Base-by-base conservation (phyloP, 768 basidiomycete species). In the Holtermanniella nyarrowii region DNA sequence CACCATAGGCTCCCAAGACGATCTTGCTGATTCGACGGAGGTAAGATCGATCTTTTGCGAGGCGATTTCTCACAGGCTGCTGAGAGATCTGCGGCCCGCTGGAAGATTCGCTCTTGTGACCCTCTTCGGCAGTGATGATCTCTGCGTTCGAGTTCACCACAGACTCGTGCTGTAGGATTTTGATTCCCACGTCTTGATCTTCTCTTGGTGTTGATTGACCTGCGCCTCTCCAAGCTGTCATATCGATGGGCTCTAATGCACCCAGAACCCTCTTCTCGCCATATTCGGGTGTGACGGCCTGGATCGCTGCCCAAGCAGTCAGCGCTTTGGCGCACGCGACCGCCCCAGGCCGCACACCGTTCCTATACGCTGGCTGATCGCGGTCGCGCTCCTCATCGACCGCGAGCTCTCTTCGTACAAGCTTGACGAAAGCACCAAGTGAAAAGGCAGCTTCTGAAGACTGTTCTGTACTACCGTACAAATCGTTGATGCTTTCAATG, bases 1-100 rank as follows among this genome's bases (percentile, higher is more conserved):
- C 87, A 13, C 86, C 87, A 59, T 89, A 88, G 2, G 86, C 85
- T 1, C 85, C 86, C 5, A 89, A 74, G 1, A 85, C 84, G 73
- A 89, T 80, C 68, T 87, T 86, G 13, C 85, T 86, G 37, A 86
- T 76, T 11, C 87, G 78, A 22, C 85, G 79, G n/a, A 88, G 71
- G 11, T 83, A 85, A 18, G 77, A 66, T 62, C 83, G 4, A 41
- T 26, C 58, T 49, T 24, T 7, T 44, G n/a, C n/a, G 46, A 5
- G 46, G 26, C 20, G 18, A 16, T 43, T 12, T 43, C 20, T 42
- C 11, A 39, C 31, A 41, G 11, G 50, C 18, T 20, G 64, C 14
- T 16, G 61, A 50, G 20, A n/a, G 24, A n/a, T 2, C 37, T 31
- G 63, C 63, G 50, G 72, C 41, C 59, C 52, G 45, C 59, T 63